Conservation (phyloP, 2,329 filamentous ascomycete species). For the Stachybotrys chlorohalonatus region DNA sequence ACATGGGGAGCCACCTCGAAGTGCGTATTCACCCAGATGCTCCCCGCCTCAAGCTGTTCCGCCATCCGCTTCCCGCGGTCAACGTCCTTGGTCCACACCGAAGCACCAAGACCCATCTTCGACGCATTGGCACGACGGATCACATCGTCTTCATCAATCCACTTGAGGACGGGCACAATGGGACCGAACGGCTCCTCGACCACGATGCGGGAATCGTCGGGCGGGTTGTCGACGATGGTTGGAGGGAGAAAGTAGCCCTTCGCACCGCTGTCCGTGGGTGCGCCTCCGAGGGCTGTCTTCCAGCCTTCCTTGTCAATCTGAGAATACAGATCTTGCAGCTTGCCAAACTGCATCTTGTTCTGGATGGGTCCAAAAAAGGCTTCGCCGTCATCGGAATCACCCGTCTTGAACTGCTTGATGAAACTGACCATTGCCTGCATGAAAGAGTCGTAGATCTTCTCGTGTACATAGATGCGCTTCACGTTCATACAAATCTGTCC, state of each 20-base stretch:
- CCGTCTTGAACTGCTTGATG: slow-evolving; percentile 34
- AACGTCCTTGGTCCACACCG: slow-evolving; percentile 47
- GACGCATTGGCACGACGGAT: slow-evolving; percentile 44
- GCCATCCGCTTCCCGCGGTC: slow-evolving; percentile 42
- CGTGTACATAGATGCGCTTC: slow-evolving; percentile 54
- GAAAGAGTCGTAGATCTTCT: slow-evolving; percentile 49
- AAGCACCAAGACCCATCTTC: slow-evolving; percentile 45
- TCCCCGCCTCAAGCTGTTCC: slow-evolving; percentile 44
- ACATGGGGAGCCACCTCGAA: slow-evolving; percentile 26
- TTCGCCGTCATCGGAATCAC: slow-evolving; percentile 31
- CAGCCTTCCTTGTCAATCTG: slow-evolving; percentile 32
- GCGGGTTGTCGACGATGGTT: slow-evolving; percentile 52
- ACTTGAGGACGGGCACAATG: slow-evolving; percentile 53
- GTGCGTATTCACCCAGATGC: slow-evolving; percentile 50
- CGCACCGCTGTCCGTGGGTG: slow-evolving; percentile 5
- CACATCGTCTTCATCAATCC: slow-evolving; percentile 52
- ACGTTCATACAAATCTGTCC: slow-evolving; percentile 31
- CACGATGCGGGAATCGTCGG: slow-evolving; percentile 46
- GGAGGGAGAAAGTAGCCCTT: slow-evolving; percentile 49
- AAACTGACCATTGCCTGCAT: slow-evolving; percentile 32
- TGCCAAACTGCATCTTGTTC: slow-evolving; percentile 47
- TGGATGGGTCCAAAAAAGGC: slow-evolving; percentile 45
- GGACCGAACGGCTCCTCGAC: slow-evolving; percentile 46
- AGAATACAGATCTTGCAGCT: slow-evolving; percentile 32
- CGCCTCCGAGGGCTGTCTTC: slow-evolving; percentile 28